A percentile compares a stretch with the other conserved stretches of the same genome.
phyloP scores from a whole-genome alignment of 768 basidiomycete genomes.

The Boletellus emodensis region DNA sequence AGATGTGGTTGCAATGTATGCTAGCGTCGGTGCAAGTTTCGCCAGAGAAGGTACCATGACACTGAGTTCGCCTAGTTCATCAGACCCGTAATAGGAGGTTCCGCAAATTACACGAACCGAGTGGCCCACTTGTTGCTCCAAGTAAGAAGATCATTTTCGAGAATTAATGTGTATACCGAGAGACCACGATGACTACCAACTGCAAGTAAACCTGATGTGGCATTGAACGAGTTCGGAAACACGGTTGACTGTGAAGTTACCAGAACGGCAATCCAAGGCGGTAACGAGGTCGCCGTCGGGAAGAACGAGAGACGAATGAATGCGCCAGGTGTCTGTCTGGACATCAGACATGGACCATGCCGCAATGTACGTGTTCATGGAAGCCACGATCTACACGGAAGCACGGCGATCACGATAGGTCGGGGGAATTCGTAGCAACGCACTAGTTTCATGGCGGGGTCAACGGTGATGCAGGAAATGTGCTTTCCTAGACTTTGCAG shows the following conservation, averaged over 20 bases:
- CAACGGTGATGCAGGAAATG: conserved; percentile 64
- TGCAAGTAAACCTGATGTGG: conserved; percentile 62
- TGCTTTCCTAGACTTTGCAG: conserved; percentile 37
- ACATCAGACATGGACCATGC: conserved; percentile 75
- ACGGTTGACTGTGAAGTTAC: conserved; percentile 35
- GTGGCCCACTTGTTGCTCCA: conserved; percentile 80
- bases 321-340: conserved; percentile 62
- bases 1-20: conserved; percentile 65
- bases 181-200: conserved; percentile 59
- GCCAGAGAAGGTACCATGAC: conserved; percentile 47
- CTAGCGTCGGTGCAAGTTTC: conserved; percentile 72
- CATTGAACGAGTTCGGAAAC: conserved; percentile 22
- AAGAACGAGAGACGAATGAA: conserved; percentile 78
- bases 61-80: conserved; percentile 31
- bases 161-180: conserved; percentile 70
- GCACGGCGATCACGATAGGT: conserved; percentile 6
- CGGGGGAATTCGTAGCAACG: conserved; percentile 29
- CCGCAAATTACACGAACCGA: conserved; percentile 39
- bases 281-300: conserved; percentile 53
- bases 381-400: conserved; percentile 61
- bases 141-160: conserved; percentile 78
- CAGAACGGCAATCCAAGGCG: conserved; percentile 69
- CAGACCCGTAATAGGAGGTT: conserved; percentile 6
- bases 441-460: conserved; percentile 79
- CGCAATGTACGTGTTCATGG: conserved; percentile 63